Base-by-base conservation (phyloP, 2,329 filamentous ascomycete species). In the Epicoccum nigrum region DNA sequence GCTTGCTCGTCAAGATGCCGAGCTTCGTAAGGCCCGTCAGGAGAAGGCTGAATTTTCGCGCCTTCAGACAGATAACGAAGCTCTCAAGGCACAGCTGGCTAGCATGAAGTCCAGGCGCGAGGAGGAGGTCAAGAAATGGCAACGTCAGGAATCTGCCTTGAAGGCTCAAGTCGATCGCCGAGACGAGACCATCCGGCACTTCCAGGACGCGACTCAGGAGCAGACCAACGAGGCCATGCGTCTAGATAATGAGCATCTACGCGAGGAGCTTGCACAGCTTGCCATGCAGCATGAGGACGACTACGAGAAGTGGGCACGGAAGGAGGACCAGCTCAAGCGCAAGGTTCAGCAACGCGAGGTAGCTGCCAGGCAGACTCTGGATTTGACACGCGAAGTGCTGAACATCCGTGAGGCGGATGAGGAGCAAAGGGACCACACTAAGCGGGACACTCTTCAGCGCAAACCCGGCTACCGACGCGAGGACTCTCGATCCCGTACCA, bases 71-170 rank as follows among this genome's bases (percentile, higher is more conserved):
- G 88, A 93, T 62, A 88, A 93, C 67, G 83, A 83, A 9, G 75
- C 86, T 7, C 77, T 96, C 42, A 83, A 79, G 55, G 81, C 83
- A n/a, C 89, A 94, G 68, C 84, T 96, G 43, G 83, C 88, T 38
- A 86, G 88, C 42, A 78, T 94, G 8, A 86, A 88, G 63, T 81
- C 85, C 39, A 89, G 91, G 51, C 79, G 94, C 11, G 81, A 87
- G 48, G 78, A 83, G 21, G 73, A 75, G 21, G 45, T 61, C 15
- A 64, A 63, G 46, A 68, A 65, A 9, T 73, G 71, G 70, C 47
- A 59, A 27, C 60, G 56, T 12, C 63, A 65, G 13, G 70, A 74
- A 50, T 58, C 67, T 12, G 58, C 68, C 8, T 38, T 76, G 17
- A 68, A 69, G 44, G 58, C 60, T 16, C 60, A 63, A 34, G 63